Evolutionary conservation across 2,329 filamentous ascomycete genomes (phyloP).

Genomic region (Rhynchosporium agropyri): DNA sequence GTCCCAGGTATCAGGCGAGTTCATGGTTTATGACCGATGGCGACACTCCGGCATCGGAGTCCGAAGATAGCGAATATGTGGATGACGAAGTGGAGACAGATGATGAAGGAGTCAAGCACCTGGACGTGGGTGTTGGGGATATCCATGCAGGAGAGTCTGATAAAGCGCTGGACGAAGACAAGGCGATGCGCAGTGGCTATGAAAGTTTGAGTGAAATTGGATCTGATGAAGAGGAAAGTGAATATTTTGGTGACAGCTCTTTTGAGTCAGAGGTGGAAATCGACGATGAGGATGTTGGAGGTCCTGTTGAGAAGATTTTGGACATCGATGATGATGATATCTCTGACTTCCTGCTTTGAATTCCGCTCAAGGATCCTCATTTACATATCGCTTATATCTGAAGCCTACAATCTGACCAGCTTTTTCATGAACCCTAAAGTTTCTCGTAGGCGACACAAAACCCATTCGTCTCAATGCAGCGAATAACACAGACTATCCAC

Average conservation of each 20-base stretch:
- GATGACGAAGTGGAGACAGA: conserved; percentile 5
- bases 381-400: conserved; percentile 3
- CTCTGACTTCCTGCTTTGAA: conserved; percentile 9
- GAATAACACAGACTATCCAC: no score
- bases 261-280: no score
- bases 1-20: background rate
- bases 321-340: conserved; percentile 7
- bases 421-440: no score
- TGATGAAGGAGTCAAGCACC: background rate
- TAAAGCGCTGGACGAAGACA: background rate
- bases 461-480: no score
- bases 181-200: conserved; percentile 2
- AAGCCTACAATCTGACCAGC: conserved; percentile 5
- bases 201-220: conserved; percentile 1
- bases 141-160: conserved; percentile 1
- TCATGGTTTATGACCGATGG: conserved; percentile 1
- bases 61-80: conserved; percentile 3
- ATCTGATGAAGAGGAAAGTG: conserved; percentile 1
- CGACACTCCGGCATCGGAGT: background rate
- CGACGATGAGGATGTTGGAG: background rate
- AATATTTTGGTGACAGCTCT: conserved; percentile 3
- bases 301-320: background rate
- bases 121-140: conserved; percentile 1
- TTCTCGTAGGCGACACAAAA: no score
- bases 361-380: conserved; percentile 3